Evolutionary conservation across 495 filamentous ascomycete genomes (phyloP).

Genomic region (Xylaria bambusicola): DNA sequence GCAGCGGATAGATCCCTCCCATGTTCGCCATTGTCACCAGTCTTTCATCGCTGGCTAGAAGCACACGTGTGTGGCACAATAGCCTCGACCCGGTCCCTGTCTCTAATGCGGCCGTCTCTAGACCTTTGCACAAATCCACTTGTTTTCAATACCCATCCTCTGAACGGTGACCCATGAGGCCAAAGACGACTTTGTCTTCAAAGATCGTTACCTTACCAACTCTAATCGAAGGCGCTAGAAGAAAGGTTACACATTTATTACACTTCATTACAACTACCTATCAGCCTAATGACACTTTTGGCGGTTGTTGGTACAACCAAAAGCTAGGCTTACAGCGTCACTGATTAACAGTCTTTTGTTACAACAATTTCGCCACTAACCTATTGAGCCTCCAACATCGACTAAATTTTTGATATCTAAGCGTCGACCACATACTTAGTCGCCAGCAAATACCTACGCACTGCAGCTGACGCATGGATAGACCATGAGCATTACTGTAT

Average conservation of each 20-base stretch:
- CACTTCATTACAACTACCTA: too few relatives aligned
- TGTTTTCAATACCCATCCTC: background rate
- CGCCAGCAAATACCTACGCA: constrained; percentile 9
- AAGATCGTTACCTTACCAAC: background rate
- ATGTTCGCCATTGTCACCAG: background rate
- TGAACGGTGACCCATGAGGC: background rate
- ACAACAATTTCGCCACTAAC: background rate
- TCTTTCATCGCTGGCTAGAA: background rate
- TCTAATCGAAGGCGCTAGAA: constrained; percentile 1
- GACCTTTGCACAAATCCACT: background rate
- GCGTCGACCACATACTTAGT: background rate
- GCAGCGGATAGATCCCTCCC: background rate
- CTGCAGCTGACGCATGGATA: constrained; percentile 4
- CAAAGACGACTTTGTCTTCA: background rate
- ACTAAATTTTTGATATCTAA: background rate
- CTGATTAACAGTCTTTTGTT: background rate
- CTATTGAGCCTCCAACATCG: background rate
- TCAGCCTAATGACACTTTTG: background rate
- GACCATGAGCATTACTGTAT: constrained; percentile 9
- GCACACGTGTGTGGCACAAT: background rate
- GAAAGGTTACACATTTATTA: too few relatives aligned
- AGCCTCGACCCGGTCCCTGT: background rate
- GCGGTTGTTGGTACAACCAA: background rate
- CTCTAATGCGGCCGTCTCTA: constrained; percentile 1
- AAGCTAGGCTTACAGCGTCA: background rate